Base-by-base conservation (phyloP, 495 filamentous ascomycete genomes). In the Pyrenopolyporus hunteri region DNA sequence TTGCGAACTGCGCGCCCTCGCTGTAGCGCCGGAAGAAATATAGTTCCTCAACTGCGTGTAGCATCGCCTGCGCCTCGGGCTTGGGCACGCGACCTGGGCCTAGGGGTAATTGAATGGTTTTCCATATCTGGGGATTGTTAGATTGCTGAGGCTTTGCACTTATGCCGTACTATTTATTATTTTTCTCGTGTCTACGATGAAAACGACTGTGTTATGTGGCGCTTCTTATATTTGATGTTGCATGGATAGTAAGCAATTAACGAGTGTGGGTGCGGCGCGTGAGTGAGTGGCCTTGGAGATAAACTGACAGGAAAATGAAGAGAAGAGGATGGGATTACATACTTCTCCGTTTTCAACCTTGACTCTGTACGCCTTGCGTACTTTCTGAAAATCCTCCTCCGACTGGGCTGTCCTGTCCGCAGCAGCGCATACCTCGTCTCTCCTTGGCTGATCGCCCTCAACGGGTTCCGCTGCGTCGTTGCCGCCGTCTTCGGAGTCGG, bases 11-110 rank as follows among this genome's bases (percentile, higher is more conserved):
- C 9, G 72, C 68, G 0, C 74, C 81, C 47, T 82, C 76, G 11
- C 70, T 56, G 36, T 78, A 85, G 9, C 77, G 69, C 1, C 73
- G 64, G 32, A 77, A 80, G 66, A 83, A 84, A 32, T 83, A 85
- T 7, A 85, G 67, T 59, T 85, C 82, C 59, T 85, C 82, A 1
- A 80, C 80, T 0, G 82, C 79, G 63, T 85, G 81, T 8, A 83
- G 49, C 13, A 85, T 62, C 4, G 73, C 71, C 51, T 83, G 80
- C 1, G 71, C 72, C 2, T 76, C 71, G 10, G 76, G 72, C 29
- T 82, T 82, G 16, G 67, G 47, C 2, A 74, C 43, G 10, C 48
- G 66, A 2, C 11, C 54, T 2, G 52, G 16, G 28, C 50, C 43
- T 5, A 79, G 51, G 8, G 80, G 77, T 11, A 81, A 50, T n/a